Evolutionary conservation across 768 basidiomycete genomes (phyloP).

Genomic region (Coprinopsis sp.): DNA sequence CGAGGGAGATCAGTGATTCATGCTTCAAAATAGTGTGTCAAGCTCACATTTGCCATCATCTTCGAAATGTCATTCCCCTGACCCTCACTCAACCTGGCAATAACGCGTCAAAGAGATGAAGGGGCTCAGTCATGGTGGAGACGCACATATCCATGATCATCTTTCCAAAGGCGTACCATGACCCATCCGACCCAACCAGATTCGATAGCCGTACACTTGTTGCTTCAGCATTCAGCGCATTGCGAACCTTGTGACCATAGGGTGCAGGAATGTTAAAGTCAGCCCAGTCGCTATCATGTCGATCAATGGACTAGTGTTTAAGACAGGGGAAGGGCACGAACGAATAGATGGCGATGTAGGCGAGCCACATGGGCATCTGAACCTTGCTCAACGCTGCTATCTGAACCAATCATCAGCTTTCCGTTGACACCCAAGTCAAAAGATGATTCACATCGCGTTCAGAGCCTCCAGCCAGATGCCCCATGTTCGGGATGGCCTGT

Average conservation of each 20-base stretch:
- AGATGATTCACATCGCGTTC: conserved; percentile 66
- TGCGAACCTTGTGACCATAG: conserved; percentile 71
- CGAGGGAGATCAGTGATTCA: conserved; percentile 5
- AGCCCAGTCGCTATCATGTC: conserved; percentile 66
- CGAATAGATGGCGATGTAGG: conserved; percentile 81
- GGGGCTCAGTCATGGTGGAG: neutral
- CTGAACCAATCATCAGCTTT: conserved; percentile 34
- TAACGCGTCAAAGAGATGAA: neutral
- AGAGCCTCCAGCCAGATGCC: conserved; percentile 82
- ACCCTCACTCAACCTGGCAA: conserved; percentile 64
- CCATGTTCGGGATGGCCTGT: conserved; percentile 77
- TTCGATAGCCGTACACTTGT: conserved; percentile 77
- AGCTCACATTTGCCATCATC: conserved; percentile 60
- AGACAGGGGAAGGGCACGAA: conserved; percentile 25
- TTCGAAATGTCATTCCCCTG: conserved; percentile 69
- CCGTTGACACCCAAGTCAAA: conserved; percentile 1
- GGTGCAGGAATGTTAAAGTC: conserved; percentile 81
- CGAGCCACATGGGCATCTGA: conserved; percentile 88
- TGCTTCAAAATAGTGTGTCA: neutral
- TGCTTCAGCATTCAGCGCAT: conserved; percentile 87
- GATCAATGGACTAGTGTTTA: conserved; percentile 6
- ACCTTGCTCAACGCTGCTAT: conserved; percentile 73
- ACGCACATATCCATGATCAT: conserved; percentile 77
- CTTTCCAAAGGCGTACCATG: conserved; percentile 92
- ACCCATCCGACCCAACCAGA: conserved; percentile 81